Conservation (phyloP, 23 red algal genomes). For the Gracilaria caudata region DNA sequence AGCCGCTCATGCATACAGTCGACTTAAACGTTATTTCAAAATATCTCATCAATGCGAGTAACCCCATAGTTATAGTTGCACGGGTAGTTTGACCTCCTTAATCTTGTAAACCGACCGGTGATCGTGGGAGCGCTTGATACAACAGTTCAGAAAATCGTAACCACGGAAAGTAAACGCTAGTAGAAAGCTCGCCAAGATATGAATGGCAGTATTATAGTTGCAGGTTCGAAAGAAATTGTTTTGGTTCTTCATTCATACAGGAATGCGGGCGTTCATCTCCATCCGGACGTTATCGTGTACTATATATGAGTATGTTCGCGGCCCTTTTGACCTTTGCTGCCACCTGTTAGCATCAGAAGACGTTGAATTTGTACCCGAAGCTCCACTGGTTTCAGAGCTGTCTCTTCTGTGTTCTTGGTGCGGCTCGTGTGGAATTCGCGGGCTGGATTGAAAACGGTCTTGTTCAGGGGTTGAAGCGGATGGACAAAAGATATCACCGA, state of each 20-base stretch:
- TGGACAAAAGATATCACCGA: conserved; percentile 15
- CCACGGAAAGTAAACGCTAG: background rate
- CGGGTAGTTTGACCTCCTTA: background rate
- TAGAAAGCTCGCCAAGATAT: background rate
- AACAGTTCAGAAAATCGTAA: background rate
- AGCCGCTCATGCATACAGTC: no score
- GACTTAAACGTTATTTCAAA: no score
- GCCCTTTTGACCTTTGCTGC: conserved; percentile 34
- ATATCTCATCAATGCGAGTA: no score
- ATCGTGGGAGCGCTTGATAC: background rate
- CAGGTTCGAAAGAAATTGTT: background rate
- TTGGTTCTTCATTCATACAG: conserved; percentile 15
- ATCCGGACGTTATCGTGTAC: conserved; percentile 72
- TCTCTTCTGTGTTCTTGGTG: background rate
- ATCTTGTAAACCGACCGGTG: background rate
- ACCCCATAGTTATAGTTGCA: background rate
- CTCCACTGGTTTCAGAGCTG: background rate
- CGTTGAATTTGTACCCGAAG: background rate
- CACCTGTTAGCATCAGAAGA: conserved; percentile 1
- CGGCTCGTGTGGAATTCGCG: background rate
- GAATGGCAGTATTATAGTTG: background rate
- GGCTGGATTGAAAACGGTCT: background rate
- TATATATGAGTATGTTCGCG: conserved; percentile 65
- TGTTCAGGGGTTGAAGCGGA: background rate
- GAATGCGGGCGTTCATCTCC: conserved; percentile 60